A percentile compares a stretch with the other conserved stretches of the same genome.
Conservation (phyloP, 75 land plant genomes). For the Pinus albicaulis region DNA sequence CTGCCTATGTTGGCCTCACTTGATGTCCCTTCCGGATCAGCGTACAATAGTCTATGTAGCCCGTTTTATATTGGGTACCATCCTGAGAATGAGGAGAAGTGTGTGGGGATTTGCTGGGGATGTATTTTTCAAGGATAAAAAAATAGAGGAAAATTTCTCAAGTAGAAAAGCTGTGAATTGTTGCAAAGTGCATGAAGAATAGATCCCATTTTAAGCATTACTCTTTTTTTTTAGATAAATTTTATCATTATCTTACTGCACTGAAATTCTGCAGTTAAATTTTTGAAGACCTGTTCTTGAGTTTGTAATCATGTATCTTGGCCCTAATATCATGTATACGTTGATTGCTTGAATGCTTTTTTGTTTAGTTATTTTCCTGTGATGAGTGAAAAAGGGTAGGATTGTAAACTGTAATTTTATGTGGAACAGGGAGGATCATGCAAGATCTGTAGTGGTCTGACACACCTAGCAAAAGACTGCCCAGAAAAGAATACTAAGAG, state of each 20-base stretch:
- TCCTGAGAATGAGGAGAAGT: too few species aligned
- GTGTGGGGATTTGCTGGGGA: too few species aligned
- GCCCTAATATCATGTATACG: neutral
- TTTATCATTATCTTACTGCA: neutral
- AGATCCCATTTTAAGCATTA: neutral
- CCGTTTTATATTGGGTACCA: too few species aligned
- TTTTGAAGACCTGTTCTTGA: neutral
- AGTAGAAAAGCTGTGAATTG: neutral
- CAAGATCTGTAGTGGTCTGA: slow-evolving; percentile 81
- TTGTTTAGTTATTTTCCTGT: neutral
- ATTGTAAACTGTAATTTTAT: neutral
- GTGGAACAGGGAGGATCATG: slow-evolving; percentile 84
- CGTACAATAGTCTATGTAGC: too few species aligned
- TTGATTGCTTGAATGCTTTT: neutral
- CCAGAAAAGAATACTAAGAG: slow-evolving; percentile 52
- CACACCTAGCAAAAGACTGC: slow-evolving; percentile 92
- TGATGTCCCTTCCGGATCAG: too few species aligned
- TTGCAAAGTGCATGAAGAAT: neutral
- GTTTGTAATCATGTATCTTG: neutral
- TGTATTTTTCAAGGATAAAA: too few species aligned
- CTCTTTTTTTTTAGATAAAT: neutral
- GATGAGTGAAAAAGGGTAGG: neutral
- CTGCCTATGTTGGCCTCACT: too few species aligned
- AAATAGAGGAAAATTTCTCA: neutral
- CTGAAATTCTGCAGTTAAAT: neutral